Conservation (phyloP, 129 eudicot species). For the Calendula officinalis region DNA sequence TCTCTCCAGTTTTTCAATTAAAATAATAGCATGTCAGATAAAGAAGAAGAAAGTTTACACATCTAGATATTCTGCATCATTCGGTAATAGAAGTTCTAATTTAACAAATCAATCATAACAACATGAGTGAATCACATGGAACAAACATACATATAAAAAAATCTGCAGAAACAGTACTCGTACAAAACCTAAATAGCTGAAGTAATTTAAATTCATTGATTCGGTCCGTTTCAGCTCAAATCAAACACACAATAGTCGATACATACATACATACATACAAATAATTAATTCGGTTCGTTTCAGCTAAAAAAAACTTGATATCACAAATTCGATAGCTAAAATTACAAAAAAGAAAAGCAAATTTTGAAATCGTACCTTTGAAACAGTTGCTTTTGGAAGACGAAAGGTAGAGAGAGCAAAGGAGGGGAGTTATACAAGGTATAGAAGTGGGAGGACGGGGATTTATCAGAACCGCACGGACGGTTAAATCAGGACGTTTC, state of each 20-base stretch:
- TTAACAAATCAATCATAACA: slow-evolving; percentile 15
- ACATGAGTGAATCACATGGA: slow-evolving; percentile 6
- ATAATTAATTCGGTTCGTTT: not conserved
- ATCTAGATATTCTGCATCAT: slow-evolving; percentile 15
- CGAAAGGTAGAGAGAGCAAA: not conserved
- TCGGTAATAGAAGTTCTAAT: not conserved
- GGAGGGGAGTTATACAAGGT: not conserved
- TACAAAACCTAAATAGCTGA: slow-evolving; percentile 11
- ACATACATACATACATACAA: not conserved
- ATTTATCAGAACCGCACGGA: not conserved
- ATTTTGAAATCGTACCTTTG: not conserved
- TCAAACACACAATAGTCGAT: not conserved
- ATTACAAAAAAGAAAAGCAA: not conserved
- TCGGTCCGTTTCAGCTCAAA: not conserved
- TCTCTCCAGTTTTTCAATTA: slow-evolving; percentile 4
- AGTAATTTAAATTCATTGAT: not conserved
- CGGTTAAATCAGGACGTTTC: slow-evolving; percentile 10
- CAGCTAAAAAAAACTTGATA: not conserved
- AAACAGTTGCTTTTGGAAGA: slow-evolving; percentile 5
- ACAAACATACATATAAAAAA: not conserved
- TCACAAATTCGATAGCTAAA: not conserved
- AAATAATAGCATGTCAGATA: slow-evolving; percentile 19
- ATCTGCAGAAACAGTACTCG: not conserved
- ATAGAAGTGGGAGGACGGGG: slow-evolving; percentile 9
- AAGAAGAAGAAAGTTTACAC: slow-evolving; percentile 18